phyloP scores from a whole-genome alignment of 2,329 filamentous ascomycete species.

The Pestalotiopsis sp. region DNA sequence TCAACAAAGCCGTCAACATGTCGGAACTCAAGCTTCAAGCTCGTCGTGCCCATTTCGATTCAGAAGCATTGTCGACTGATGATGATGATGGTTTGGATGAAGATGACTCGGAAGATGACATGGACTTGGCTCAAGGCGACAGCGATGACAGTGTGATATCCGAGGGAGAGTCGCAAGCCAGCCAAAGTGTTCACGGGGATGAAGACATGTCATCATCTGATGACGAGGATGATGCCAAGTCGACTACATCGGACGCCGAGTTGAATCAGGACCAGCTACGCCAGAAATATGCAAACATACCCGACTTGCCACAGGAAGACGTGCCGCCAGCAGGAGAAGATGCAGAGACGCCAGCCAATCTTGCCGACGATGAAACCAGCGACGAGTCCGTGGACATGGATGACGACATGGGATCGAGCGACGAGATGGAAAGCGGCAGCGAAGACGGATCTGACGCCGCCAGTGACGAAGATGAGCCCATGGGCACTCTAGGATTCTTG shows the following conservation, averaged over 20 bases:
- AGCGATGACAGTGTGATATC: slow-evolving; percentile 26
- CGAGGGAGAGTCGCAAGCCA: slow-evolving; percentile 43
- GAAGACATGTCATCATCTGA: slow-evolving; percentile 66
- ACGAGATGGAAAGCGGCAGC: slow-evolving; percentile 50
- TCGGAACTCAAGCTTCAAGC: slow-evolving; percentile 71
- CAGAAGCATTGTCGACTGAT: slow-evolving; percentile 48
- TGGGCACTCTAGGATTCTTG: slow-evolving; percentile 57
- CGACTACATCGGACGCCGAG: slow-evolving; percentile 60
- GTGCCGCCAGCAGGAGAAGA: slow-evolving; percentile 29
- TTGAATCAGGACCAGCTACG: slow-evolving; percentile 71
- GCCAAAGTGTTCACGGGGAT: slow-evolving; percentile 36
- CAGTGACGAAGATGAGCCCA: slow-evolving; percentile 40
- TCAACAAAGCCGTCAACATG: slow-evolving; percentile 73
- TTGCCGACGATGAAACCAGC: slow-evolving; percentile 51
- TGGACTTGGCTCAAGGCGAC: slow-evolving; percentile 44
- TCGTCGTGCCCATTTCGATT: slow-evolving; percentile 56
- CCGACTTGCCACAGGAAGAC: slow-evolving; percentile 41
- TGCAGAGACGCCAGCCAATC: slow-evolving; percentile 14
- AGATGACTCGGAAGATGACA: slow-evolving; percentile 49
- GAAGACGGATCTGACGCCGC: slow-evolving; percentile 44
- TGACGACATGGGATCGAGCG: slow-evolving; percentile 64
- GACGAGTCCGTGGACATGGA: slow-evolving; percentile 73
- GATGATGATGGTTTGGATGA: slow-evolving; percentile 46
- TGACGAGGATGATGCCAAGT: slow-evolving; percentile 60
- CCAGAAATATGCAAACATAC: slow-evolving; percentile 69